Evolutionary conservation across 148 eudicot genomes (phyloP), one percentile per base, ranked within the genome.

Genomic region (Tetragonia tetragonoides): DNA sequence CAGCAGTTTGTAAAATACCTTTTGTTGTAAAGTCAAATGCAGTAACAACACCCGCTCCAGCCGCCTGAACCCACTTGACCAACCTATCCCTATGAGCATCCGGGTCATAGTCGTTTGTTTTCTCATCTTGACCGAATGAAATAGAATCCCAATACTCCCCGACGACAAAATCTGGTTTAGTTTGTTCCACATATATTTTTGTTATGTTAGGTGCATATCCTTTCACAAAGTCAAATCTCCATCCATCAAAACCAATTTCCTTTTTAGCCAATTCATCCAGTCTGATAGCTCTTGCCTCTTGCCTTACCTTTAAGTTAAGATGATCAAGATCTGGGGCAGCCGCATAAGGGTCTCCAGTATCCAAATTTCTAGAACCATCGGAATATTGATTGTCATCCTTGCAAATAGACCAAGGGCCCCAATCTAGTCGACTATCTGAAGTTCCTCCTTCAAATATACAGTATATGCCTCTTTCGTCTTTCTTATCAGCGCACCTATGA

Each of bases 261-360:
- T 51, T 65, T 86, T 88, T 39, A 88, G 86, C 93, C 93, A 90
- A 63, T 88, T 88, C 87, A 90, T 81, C 93, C 93, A 90, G 51
- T 81, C 89, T 0, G 90, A 83, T 66, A 38, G 21, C 42, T 38
- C 69, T 1, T 66, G n/a, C n/a, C 42, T 38, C 69, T 1, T 66
- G 34, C 15, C 37, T 41, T 7, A 66, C 46, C 69, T 42, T 37
- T 16, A 37, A 4, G 41, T 66, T 66, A 15, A 66, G 44, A 66
- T 64, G 40, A 64, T 64, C 40, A 15, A 64, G 16, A 28, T 28
- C 40, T 0, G 40, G 67, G 6, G 67, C 67, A 17, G 16, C 16
- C 3, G 17, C 39, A 64, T 64, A 64, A 24, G 5, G 15, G 0
- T 37, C 67, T 64, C 67, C 67, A 0, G 17, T 81, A 38, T 89